phyloP scores from a whole-genome alignment of 441 rosid genomes.

The Geranium incanum region DNA sequence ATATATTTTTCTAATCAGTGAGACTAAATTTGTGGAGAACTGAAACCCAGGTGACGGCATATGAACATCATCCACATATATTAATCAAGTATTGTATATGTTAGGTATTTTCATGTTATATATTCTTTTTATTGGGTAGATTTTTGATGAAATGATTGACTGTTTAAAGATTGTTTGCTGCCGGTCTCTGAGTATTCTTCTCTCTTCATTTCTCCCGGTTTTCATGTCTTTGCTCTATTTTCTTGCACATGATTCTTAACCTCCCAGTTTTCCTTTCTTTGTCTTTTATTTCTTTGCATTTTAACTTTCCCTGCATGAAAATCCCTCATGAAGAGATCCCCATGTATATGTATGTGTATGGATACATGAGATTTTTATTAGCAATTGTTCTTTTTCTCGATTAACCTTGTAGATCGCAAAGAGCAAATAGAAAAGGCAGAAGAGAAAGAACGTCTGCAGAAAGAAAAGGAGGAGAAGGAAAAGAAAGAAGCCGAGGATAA shows the following conservation, averaged over 20 bases:
- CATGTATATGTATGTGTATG: not conserved
- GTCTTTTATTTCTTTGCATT: not conserved
- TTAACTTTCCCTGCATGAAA: not conserved
- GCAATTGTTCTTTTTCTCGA: slow-evolving; percentile 9
- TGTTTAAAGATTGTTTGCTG: not conserved
- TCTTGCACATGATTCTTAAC: not conserved
- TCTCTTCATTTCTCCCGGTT: not conserved
- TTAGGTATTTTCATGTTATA: not conserved
- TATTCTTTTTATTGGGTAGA: not conserved
- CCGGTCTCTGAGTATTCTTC: too few relatives aligned
- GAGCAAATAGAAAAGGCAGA: slow-evolving; percentile 87
- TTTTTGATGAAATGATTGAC: not conserved
- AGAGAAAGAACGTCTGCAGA: slow-evolving; percentile 69
- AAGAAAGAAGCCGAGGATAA: slow-evolving; percentile 62
- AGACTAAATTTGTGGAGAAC: not conserved
- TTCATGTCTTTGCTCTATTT: not conserved
- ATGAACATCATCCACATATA: not conserved
- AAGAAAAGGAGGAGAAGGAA: slow-evolving; percentile 77
- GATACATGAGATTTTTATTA: not conserved
- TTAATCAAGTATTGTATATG: not conserved
- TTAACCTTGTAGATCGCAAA: slow-evolving; percentile 51
- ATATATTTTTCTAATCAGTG: not conserved
- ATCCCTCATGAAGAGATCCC: not conserved
- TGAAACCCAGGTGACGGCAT: too few relatives aligned
- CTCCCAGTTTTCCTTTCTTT: not conserved